Evolutionary conservation across 352 stramenopile species (phyloP), one percentile per base, ranked within the genome.

Genomic region (Aphanomyces invadans): DNA sequence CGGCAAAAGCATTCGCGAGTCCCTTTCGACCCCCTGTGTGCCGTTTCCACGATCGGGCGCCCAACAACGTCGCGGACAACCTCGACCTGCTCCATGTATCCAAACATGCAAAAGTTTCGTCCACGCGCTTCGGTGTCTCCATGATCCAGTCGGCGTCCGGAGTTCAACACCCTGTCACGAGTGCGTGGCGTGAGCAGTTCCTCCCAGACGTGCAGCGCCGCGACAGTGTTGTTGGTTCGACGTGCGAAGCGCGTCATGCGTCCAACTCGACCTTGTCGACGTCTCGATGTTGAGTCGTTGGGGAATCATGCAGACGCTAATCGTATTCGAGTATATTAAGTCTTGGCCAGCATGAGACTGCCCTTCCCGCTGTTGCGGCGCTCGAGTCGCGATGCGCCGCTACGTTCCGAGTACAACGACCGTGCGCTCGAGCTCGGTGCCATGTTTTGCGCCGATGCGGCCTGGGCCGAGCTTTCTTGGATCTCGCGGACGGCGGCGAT

Each of bases 401-500:
- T n/a, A n/a, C 12, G 44, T 9, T 52, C 44, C 9, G 44, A 52
- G 12, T 4, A 25, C 9, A 52, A 9, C 19, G 44, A 52, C 21
- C 44, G 44, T 4, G 44, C 7, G 44, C 44, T 52, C 7, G 44
- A 25, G 19, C 21, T n/a, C 12, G 44, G 21, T 25, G 10, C 9
- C 12, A 52, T n/a, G 4, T 52, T 9, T 25, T 26, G 12, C 44
- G 44, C 10, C 4, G 52, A 45, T 17, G 31, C 31, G 7, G 21
- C 25, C 21, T 10, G 11, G 2, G 60, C 60, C 38, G 60, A 59
- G n/a, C 38, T 57, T 28, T 56, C 60, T n/a, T 42, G 55, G 44
- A 67, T 67, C 21, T 67, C 60, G 11, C 60, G 60, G 19, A 67
- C 49, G 10, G 60, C 60, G 26, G 60, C 60, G 21, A 67, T 67